Percentiles rank a stretch among this genome's conserved stretches.
Conservation (phyloP, 176 grass and related monocot genomes). For the Saccharum officinarum region DNA sequence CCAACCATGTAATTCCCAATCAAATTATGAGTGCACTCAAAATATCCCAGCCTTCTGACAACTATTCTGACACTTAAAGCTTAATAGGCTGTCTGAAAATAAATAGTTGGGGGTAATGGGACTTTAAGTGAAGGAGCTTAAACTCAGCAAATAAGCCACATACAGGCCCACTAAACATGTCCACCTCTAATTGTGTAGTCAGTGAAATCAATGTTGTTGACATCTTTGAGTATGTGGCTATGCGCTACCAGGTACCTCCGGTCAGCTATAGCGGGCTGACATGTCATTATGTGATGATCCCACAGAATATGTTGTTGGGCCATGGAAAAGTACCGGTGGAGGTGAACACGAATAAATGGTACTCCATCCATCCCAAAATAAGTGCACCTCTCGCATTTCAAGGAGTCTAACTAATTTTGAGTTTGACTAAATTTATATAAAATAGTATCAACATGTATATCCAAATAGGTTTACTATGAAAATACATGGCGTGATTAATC, state of each 20-base stretch:
- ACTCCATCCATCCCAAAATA: not conserved
- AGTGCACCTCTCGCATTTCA: not conserved
- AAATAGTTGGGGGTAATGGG: not conserved
- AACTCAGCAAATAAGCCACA: not conserved
- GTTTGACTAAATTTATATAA: no score
- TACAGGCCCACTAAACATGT: not conserved
- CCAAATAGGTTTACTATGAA: no score
- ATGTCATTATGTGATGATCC: not conserved
- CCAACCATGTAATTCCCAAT: not conserved
- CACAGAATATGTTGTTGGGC: not conserved
- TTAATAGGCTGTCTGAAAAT: not conserved
- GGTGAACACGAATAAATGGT: not conserved
- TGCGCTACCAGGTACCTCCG: not conserved
- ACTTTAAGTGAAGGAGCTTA: not conserved
- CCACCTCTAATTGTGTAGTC: not conserved
- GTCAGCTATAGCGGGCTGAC: not conserved
- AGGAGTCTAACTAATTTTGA: no score
- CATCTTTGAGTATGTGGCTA: not conserved
- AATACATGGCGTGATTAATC: no score
- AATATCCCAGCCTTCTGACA: not conserved
- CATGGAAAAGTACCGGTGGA: not conserved
- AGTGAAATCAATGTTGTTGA: not conserved
- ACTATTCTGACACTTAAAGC: not conserved
- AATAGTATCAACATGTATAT: no score
- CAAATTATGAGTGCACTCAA: not conserved